Conservation (phyloP, 2,329 filamentous ascomycete species). For the Seiridium unicorne region DNA sequence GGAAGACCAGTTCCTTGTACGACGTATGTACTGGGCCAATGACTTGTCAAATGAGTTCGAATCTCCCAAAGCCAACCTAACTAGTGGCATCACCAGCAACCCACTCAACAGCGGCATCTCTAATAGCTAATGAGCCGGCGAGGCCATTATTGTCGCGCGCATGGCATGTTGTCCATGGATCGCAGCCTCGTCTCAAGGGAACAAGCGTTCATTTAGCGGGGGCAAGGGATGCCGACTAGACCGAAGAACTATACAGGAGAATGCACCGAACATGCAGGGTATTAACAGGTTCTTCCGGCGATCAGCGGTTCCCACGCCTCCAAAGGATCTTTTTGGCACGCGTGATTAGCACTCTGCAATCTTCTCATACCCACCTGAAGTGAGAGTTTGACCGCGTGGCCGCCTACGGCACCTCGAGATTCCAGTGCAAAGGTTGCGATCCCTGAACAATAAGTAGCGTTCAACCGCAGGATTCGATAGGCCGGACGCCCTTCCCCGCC, state of each 20-base stretch:
- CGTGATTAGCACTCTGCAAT: constrained; percentile 1
- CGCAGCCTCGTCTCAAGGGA: not conserved
- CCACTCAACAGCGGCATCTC: too few species aligned
- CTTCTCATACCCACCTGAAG: not conserved
- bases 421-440: not conserved
- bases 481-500: not conserved
- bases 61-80: too few species aligned
- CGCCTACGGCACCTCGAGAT: not conserved
- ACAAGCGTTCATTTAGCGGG: not conserved
- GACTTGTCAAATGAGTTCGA: too few species aligned
- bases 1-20: too few species aligned
- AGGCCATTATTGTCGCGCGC: too few species aligned
- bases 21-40: too few species aligned
- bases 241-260: not conserved
- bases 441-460: not conserved
- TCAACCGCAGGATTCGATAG: not conserved
- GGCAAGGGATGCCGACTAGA: not conserved
- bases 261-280: not conserved
- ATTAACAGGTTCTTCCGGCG: not conserved
- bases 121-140: too few species aligned
- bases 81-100: too few species aligned
- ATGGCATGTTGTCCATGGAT: too few species aligned
- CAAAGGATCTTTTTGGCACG: not conserved
- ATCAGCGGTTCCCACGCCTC: not conserved
- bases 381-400: not conserved